Conservation (phyloP, 768 basidiomycete species). For the Gelatoporia subvermispora region DNA sequence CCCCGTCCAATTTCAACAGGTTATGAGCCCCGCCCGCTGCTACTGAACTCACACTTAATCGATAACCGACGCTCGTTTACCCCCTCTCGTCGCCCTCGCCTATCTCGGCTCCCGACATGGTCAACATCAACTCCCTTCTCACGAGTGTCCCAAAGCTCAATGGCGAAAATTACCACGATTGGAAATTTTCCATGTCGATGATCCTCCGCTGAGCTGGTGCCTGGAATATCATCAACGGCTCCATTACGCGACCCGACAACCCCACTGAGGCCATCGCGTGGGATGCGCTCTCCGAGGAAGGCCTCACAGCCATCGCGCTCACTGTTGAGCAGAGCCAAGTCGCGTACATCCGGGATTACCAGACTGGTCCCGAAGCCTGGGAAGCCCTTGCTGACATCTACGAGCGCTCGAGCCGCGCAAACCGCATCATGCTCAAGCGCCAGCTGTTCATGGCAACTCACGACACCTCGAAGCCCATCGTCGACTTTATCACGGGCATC, state of each 20-base stretch:
- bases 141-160: background rate
- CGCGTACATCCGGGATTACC: background rate
- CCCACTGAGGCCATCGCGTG: background rate
- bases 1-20: too few relatives aligned
- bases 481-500: background rate
- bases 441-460: background rate
- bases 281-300: background rate
- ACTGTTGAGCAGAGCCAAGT: background rate
- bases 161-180: background rate
- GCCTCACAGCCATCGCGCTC: background rate
- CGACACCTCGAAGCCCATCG: background rate
- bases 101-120: too few relatives aligned
- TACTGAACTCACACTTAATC: too few relatives aligned
- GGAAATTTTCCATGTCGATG: background rate
- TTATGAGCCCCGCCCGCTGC: too few relatives aligned
- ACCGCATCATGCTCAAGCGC: background rate
- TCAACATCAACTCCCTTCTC: background rate
- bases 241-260: background rate
- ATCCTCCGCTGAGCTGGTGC: background rate
- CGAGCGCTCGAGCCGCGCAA: background rate
- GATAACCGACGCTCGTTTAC: too few relatives aligned
- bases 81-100: too few relatives aligned
- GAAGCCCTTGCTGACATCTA: background rate
- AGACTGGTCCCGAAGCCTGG: background rate
- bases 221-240: background rate